A percentile compares a stretch with the other conserved stretches of the same genome.
phyloP scores from a whole-genome alignment of 768 basidiomycete species.

The Lentinula raphanica region DNA sequence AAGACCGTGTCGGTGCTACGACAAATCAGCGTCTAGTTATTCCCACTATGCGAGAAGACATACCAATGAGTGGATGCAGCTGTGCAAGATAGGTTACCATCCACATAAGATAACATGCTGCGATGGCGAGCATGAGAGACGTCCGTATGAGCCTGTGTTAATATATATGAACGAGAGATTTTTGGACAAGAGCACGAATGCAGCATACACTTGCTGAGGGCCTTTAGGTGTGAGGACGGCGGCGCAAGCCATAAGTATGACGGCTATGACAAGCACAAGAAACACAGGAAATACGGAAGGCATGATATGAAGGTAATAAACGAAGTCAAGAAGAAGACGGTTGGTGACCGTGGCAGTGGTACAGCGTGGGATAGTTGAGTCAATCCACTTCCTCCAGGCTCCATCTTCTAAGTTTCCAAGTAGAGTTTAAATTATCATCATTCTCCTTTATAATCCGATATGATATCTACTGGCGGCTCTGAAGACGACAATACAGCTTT shows the following conservation, averaged over 20 bases:
- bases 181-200: background rate
- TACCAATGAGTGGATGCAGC: slow-evolving; percentile 84
- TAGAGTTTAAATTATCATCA: too few relatives aligned
- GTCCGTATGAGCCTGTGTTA: slow-evolving; percentile 72
- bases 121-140: slow-evolving; percentile 67
- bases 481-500: slow-evolving; percentile 34
- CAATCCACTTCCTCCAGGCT: too few relatives aligned
- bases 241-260: slow-evolving; percentile 56
- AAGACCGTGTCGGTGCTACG: background rate
- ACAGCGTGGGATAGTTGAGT: background rate
- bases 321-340: background rate
- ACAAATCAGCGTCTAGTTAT: background rate
- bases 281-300: slow-evolving; percentile 66
- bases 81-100: slow-evolving; percentile 96
- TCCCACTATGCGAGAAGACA: slow-evolving; percentile 22
- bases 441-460: background rate
- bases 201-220: slow-evolving; percentile 79
- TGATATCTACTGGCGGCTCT: slow-evolving; percentile 5
- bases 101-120: slow-evolving; percentile 94
- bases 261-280: slow-evolving; percentile 58
- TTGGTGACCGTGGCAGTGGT: background rate
- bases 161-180: background rate
- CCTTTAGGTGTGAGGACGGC: slow-evolving; percentile 81
- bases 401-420: too few relatives aligned
- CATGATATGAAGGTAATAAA: too few relatives aligned